phyloP scores from a whole-genome alignment of 495 filamentous ascomycete species.

The Friedmanniomyces simplex region DNA sequence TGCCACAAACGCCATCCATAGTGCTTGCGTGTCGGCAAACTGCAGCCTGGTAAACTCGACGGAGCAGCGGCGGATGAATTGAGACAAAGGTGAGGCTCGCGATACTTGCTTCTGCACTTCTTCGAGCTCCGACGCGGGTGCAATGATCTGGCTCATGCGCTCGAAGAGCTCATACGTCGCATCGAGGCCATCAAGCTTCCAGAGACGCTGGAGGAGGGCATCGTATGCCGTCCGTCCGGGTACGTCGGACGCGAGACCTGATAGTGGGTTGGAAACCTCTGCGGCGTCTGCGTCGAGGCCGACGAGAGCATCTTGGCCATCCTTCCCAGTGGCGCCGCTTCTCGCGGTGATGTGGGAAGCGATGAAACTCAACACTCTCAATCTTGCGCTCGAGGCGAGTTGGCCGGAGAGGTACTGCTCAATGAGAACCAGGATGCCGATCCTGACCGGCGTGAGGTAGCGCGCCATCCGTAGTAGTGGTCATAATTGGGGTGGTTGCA shows the following conservation, averaged over 20 bases:
- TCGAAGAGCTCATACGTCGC: conserved; percentile 42
- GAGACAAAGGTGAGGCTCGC: conserved; percentile 68
- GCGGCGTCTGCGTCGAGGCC: conserved; percentile 30
- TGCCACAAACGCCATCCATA: conserved; percentile 71
- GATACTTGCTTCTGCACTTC: conserved; percentile 24
- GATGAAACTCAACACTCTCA: conserved; percentile 82
- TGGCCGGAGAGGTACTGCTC: conserved; percentile 59
- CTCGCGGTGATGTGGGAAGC: conserved; percentile 56
- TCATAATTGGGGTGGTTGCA: too few species aligned
- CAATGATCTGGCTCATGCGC: conserved; percentile 14
- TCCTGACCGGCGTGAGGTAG: conserved; percentile 75
- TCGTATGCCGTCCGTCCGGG: conserved; percentile 81
- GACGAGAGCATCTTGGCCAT: neutral
- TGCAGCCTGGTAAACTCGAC: conserved; percentile 72
- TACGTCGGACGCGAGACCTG: conserved; percentile 53
- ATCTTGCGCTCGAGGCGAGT: conserved; percentile 25
- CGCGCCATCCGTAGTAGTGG: conserved; percentile 46
- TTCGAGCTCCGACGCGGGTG: conserved; percentile 6
- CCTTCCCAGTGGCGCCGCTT: neutral
- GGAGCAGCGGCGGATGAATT: conserved; percentile 65
- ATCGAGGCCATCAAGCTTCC: conserved; percentile 71
- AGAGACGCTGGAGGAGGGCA: conserved; percentile 69
- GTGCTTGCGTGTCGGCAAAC: conserved; percentile 60
- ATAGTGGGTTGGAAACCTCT: conserved; percentile 55
- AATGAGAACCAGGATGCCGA: conserved; percentile 70